phyloP scores from a whole-genome alignment of 768 basidiomycete genomes.

The Xerocomus potaroensis region DNA sequence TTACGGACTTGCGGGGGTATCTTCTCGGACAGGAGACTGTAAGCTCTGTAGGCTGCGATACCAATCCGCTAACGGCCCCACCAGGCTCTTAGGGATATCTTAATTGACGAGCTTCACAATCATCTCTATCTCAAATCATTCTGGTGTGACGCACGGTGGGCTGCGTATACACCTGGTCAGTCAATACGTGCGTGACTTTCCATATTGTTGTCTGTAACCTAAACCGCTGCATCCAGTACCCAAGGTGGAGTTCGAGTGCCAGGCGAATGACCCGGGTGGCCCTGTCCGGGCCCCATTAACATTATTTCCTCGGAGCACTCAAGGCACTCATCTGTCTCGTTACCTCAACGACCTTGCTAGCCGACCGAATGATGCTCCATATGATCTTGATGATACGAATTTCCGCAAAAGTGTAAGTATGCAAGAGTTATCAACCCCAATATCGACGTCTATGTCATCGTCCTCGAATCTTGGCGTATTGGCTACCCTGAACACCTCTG shows the following conservation, averaged over 20 bases:
- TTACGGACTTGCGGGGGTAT: slow-evolving; percentile 84
- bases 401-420: slow-evolving; percentile 18
- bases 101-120: slow-evolving; percentile 92
- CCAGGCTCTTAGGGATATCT: slow-evolving; percentile 86
- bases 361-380: slow-evolving; percentile 75
- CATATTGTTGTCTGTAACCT: slow-evolving; percentile 1
- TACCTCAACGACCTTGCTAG: slow-evolving; percentile 63
- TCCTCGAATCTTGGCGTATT: slow-evolving; percentile 22
- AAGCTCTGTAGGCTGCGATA: slow-evolving; percentile 24
- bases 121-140: slow-evolving; percentile 97
- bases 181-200: slow-evolving; percentile 51
- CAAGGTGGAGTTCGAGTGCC: slow-evolving; percentile 60
- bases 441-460: slow-evolving; percentile 21
- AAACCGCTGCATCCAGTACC: slow-evolving; percentile 45
- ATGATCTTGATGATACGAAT: slow-evolving; percentile 50
- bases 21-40: slow-evolving; percentile 84
- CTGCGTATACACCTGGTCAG: slow-evolving; percentile 77
- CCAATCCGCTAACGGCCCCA: slow-evolving; percentile 5
- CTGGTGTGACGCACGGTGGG: slow-evolving; percentile 94
- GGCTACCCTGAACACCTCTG: slow-evolving; percentile 17
- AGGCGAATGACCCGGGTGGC: slow-evolving; percentile 19
- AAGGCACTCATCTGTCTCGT: slow-evolving; percentile 50
- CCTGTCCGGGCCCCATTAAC: slow-evolving; percentile 28
- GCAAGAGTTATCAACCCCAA: slow-evolving; percentile 20
- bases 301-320: slow-evolving; percentile 37